A percentile compares a stretch with the other conserved stretches of the same genome.
Conservation (phyloP, 73 alveolate genomes). For the Strombidium stylifer region DNA sequence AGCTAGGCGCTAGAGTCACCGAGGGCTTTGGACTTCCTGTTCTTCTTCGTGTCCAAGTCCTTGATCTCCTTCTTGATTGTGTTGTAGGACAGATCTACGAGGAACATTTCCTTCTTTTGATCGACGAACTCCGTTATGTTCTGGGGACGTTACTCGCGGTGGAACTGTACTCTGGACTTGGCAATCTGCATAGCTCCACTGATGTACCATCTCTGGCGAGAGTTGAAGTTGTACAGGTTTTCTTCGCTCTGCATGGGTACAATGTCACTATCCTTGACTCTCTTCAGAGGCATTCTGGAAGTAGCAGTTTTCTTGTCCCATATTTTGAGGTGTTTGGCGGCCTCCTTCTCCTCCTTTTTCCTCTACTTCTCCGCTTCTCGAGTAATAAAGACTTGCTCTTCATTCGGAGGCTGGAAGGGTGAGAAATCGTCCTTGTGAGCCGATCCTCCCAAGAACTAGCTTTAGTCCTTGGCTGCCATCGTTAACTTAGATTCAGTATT, state of each 20-base stretch:
- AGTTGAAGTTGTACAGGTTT: slow-evolving; percentile 44
- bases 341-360: slow-evolving; percentile 74
- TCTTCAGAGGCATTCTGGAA: slow-evolving; percentile 52
- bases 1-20: slow-evolving; percentile 56
- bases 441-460: too few relatives aligned
- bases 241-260: slow-evolving; percentile 49
- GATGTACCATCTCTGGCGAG: slow-evolving; percentile 36
- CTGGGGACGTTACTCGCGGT: slow-evolving; percentile 61
- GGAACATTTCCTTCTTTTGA: slow-evolving; percentile 79
- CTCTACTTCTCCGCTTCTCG: slow-evolving; percentile 69
- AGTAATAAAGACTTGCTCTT: slow-evolving; percentile 73
- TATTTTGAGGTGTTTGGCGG: slow-evolving; percentile 65
- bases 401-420: slow-evolving; percentile 66
- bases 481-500: too few relatives aligned
- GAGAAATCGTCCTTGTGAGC: too few relatives aligned
- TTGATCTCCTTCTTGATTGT: slow-evolving; percentile 73
- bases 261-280: slow-evolving; percentile 51
- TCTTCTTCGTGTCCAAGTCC: slow-evolving; percentile 58
- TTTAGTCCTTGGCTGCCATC: too few relatives aligned
- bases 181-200: slow-evolving; percentile 56
- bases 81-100: slow-evolving; percentile 71
- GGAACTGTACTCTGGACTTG: slow-evolving; percentile 57
- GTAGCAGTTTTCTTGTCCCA: slow-evolving; percentile 84
- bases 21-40: slow-evolving; percentile 68
- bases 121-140: slow-evolving; percentile 70